phyloP scores from a whole-genome alignment of 163 green algal species.

The Scenedesmus sp. region DNA sequence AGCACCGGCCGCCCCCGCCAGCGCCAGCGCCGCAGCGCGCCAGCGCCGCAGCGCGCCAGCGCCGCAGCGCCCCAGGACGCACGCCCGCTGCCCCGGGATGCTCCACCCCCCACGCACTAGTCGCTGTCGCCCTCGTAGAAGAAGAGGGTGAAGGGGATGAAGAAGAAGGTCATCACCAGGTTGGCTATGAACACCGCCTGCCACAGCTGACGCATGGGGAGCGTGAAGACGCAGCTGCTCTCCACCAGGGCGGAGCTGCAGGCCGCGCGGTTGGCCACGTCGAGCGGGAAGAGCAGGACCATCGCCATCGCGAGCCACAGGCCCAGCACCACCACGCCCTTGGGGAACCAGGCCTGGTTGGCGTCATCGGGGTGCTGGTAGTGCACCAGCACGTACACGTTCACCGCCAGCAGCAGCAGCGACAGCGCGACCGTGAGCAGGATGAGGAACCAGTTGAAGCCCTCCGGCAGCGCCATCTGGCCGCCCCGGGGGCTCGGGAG shows the following conservation, averaged over 20 bases:
- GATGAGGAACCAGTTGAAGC: constrained; percentile 73
- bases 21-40: too few species aligned
- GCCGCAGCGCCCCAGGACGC: too few species aligned
- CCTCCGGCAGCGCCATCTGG: constrained; percentile 42
- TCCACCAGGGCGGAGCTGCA: constrained; percentile 76
- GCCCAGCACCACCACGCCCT: constrained; percentile 81
- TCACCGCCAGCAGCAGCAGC: constrained; percentile 71
- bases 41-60: too few species aligned
- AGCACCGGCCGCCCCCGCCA: not conserved
- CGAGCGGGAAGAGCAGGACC: constrained; percentile 96
- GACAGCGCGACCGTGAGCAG: constrained; percentile 70
- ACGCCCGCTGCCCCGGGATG: not conserved
- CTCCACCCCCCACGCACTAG: constrained; percentile 68
- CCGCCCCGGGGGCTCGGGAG: too few species aligned
- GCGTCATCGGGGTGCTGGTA: constrained; percentile 96
- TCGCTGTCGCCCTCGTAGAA: constrained; percentile 97
- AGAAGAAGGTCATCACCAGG: constrained; percentile 83
- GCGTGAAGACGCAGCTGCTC: constrained; percentile 78
- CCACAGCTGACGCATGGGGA: constrained; percentile 95
- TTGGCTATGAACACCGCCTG: constrained; percentile 88
- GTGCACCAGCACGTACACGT: constrained; percentile 91
- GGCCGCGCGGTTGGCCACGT: constrained; percentile 91
- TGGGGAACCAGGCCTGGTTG: constrained; percentile 93
- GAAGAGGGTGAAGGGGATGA: constrained; percentile 97
- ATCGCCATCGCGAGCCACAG: constrained; percentile 83